Base-by-base conservation (phyloP, 176 grass and related monocot genomes). In the Cocos nucifera region DNA sequence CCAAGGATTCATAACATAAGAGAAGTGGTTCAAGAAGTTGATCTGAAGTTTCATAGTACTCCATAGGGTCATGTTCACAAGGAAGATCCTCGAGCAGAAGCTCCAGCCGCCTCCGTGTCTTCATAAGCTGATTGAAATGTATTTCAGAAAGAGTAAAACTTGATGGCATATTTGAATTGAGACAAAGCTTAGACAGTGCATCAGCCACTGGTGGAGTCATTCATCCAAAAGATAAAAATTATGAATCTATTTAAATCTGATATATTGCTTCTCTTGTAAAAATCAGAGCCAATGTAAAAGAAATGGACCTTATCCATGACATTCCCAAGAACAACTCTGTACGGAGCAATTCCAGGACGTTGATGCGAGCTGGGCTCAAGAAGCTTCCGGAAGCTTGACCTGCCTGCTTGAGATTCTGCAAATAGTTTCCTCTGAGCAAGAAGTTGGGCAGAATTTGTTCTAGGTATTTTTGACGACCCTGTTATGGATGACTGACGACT, bases 321-420 rank as follows among this genome's bases (percentile, higher is more conserved):
- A 75, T 87, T 60, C 66, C 92, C 86, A 61, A 96, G 87, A 75
- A 96, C 77, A 77, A 96, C 69, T 65, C 92, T 96, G 50, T 96
- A 96, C 22, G 92, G 92, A 62, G 86, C 85, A 50, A 84, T 87
- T 64, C 92, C 92, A 68, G 86, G 86, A 57, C 51, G 77, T 51
- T 78, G 86, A 3, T 66, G 79, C 23, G 77, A 48, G 54, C 86
- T 80, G 59, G 92, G 92, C 60, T 96, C 86, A 69, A 96, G 75
- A 80, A 96, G 92, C 55, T 87, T 96, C 22, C 63, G 77, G 59
- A 96, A 88, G 75, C 80, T 90, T 65, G 86, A 87, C 51, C 80
- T 79, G 50, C 80, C 80, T 16, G 79, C 67, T 52, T 90, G 66
- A 61, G 86, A 79, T 77, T 96, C 87, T 50, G 81, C 71, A 77